phyloP scores from a whole-genome alignment of 2,329 filamentous ascomycete species.

The Botrytis fragariae region DNA sequence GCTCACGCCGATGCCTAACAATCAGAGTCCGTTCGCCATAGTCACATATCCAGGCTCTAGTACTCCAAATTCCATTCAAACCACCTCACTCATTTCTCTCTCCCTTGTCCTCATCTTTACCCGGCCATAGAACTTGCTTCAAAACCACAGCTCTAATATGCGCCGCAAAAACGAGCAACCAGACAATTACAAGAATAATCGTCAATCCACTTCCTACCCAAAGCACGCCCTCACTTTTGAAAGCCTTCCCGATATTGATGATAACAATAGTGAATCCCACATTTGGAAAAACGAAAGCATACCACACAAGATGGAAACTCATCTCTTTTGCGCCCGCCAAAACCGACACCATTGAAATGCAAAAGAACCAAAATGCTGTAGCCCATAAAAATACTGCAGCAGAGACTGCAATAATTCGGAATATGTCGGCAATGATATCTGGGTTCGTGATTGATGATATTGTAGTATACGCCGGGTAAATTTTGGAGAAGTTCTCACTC shows the following conservation, averaged over 20 bases:
- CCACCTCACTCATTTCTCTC: constrained; percentile 31
- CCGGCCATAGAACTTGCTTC: constrained; percentile 39
- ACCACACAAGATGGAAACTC: constrained; percentile 61
- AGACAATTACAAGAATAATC: constrained; percentile 41
- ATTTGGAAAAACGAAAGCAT: constrained; percentile 62
- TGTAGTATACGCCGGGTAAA: constrained; percentile 30
- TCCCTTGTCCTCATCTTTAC: constrained; percentile 39
- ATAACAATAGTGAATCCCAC: constrained; percentile 57
- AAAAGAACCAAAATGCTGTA: constrained; percentile 56
- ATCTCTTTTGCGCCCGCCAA: constrained; percentile 43
- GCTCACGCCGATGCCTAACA: background rate
- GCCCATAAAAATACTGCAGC: constrained; percentile 62
- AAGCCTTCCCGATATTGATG: constrained; percentile 51
- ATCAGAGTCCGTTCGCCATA: background rate
- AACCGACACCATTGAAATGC: constrained; percentile 42
- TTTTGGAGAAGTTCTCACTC: constrained; percentile 49
- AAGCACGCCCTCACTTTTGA: constrained; percentile 46
- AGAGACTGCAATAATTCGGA: constrained; percentile 41
- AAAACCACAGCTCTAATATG: constrained; percentile 37
- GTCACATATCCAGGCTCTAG: background rate
- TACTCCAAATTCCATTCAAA: background rate
- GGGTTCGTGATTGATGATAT: constrained; percentile 42
- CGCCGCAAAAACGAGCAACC: constrained; percentile 33
- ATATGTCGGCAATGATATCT: constrained; percentile 40
- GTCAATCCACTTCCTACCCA: constrained; percentile 53